A percentile compares a stretch with the other conserved stretches of the same genome.
Conservation (phyloP, 345 rosid species). For the Citrus sinensis region DVS_A1.0 CM039165.1:6416001-6416500, state of each 20-base stretch:
- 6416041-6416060: slow-evolving; percentile 66
- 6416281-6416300: not conserved
- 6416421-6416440: not conserved
- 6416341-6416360: not conserved
- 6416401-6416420: not conserved
- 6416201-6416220: not conserved
- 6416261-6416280: not conserved
- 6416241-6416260: not conserved
- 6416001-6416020: slow-evolving; percentile 66
- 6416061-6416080: slow-evolving; percentile 33
- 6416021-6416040: slow-evolving; percentile 73
- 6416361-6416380: not conserved
- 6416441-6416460: not conserved
- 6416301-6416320: not conserved
- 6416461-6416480: not conserved
- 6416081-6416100: slow-evolving; percentile 10
- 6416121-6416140: slow-evolving; percentile 18
- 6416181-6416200: not conserved
- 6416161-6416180: not conserved
- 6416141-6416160: not conserved
- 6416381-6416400: not conserved
- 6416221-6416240: not conserved
- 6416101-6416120: slow-evolving; percentile 7
- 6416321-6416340: not conserved
- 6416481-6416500: not conserved